Evolutionary conservation across 495 filamentous ascomycete species (phyloP).

Genomic region (Cercophora scortea): DNA sequence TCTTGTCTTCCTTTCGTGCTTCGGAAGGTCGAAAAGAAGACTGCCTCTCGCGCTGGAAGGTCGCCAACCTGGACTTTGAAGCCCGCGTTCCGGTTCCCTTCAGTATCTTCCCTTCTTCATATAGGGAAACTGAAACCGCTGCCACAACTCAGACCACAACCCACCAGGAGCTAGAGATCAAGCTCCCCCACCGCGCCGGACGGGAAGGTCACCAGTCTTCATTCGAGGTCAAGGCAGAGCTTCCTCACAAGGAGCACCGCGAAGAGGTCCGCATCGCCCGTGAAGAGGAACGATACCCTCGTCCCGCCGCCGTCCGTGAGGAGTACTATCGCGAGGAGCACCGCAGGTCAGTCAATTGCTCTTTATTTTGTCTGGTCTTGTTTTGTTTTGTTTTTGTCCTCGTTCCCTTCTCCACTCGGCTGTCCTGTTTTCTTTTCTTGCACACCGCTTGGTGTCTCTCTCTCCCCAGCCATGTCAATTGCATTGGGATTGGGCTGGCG

Average conservation of each 20-base stretch:
- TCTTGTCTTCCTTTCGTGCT: constrained; percentile 93
- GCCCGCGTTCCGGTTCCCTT: constrained; percentile 97
- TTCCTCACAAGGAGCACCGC: constrained; percentile 57
- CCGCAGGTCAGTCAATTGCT: constrained; percentile 25
- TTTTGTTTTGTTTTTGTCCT: not conserved
- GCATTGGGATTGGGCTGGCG: too few relatives aligned
- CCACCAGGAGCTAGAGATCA: constrained; percentile 79
- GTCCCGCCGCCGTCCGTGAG: constrained; percentile 43
- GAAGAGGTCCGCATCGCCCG: constrained; percentile 73
- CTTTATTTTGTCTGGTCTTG: not conserved
- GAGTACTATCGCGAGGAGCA: constrained; percentile 50
- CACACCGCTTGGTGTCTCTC: too few relatives aligned
- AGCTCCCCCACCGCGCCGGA: constrained; percentile 74
- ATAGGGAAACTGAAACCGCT: constrained; percentile 83
- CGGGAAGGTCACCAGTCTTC: constrained; percentile 83
- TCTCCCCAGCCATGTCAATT: not conserved
- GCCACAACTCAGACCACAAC: constrained; percentile 61
- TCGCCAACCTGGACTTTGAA: constrained; percentile 99
- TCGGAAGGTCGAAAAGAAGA: constrained; percentile 92
- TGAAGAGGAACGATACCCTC: constrained; percentile 59
- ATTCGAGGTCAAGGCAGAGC: constrained; percentile 49
- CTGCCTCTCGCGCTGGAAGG: constrained; percentile 55
- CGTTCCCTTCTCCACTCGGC: not conserved
- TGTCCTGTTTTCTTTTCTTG: not conserved
- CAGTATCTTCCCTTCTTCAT: constrained; percentile 99